These are phyloP conservation scores for Rubus parviflorus DNA, from an alignment of 306 rosid species.

Conservation along the genomic window DNA sequence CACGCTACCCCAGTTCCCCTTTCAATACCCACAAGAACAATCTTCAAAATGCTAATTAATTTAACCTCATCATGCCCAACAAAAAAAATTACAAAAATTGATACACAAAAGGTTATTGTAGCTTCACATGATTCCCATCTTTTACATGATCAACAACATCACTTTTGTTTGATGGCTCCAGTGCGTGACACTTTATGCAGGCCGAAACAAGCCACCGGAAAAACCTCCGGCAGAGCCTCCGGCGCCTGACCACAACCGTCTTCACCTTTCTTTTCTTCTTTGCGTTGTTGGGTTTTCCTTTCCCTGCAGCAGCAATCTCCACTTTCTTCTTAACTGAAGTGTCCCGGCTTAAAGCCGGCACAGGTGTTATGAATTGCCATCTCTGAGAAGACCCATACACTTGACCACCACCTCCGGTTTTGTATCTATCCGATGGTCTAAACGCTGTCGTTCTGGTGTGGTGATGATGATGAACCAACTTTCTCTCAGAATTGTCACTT, in stretches of 20 bases:
- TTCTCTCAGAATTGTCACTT: conserved; percentile 58
- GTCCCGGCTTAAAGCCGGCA: conserved; percentile 54
- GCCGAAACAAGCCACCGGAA: conserved; percentile 67
- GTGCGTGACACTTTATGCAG: conserved; percentile 71
- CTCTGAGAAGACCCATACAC: conserved; percentile 57
- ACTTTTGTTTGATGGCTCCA: conserved; percentile 54
- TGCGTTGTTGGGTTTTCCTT: conserved; percentile 14
- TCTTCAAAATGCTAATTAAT: neutral
- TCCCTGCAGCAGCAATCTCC: conserved; percentile 12
- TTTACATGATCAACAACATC: neutral
- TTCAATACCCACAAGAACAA: neutral
- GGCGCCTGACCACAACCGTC: conserved; percentile 10
- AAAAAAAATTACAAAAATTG: neutral
- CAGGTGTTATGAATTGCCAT: conserved; percentile 80
- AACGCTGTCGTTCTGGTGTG: conserved; percentile 9
- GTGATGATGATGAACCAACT: conserved; percentile 15
- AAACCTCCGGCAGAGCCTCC: conserved; percentile 42
- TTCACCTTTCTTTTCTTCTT: conserved; percentile 16
- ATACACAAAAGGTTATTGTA: neutral
- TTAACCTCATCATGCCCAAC: conserved; percentile 6
- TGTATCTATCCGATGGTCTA: conserved; percentile 4
- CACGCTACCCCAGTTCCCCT: conserved; percentile 6
- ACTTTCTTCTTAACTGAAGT: conserved; percentile 44
- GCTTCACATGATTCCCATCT: conserved; percentile 30
- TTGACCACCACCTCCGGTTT: conserved; percentile 28